phyloP scores from a whole-genome alignment of 176 grass and related monocot genomes.

The Oryza rufipogon region DNA sequence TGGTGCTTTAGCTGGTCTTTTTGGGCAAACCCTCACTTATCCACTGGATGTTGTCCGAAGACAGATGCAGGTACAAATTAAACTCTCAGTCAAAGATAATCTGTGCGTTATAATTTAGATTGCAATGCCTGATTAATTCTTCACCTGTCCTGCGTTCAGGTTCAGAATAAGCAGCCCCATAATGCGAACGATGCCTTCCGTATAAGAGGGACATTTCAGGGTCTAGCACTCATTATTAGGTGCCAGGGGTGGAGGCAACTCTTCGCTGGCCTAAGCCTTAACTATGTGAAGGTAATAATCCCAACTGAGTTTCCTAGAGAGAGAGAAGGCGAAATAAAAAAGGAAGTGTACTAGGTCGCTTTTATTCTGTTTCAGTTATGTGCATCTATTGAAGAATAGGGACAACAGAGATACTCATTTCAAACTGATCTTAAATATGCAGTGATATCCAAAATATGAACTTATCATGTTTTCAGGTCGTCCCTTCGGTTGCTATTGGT shows the following conservation, averaged over 20 bases:
- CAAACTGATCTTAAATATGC: neutral
- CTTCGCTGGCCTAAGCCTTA: constrained; percentile 95
- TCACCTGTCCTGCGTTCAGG: constrained; percentile 45
- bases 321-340: neutral
- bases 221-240: constrained; percentile 56
- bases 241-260: constrained; percentile 91
- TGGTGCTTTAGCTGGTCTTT: constrained; percentile 95
- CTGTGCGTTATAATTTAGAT: neutral
- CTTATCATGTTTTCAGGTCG: constrained; percentile 57
- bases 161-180: constrained; percentile 66
- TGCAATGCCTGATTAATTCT: constrained; percentile 2
- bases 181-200: constrained; percentile 51
- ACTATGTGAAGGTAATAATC: constrained; percentile 89
- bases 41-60: constrained; percentile 94
- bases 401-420: constrained; percentile 3
- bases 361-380: constrained; percentile 7
- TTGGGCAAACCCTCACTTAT: constrained; percentile 97
- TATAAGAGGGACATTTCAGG: constrained; percentile 78
- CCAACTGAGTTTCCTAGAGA: neutral
- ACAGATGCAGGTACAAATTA: constrained; percentile 86
- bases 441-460: constrained; percentile 2
- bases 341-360: neutral
- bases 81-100: constrained; percentile 16
- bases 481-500: constrained; percentile 93
- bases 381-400: neutral